Conservation (phyloP, 306 rosid genomes). For the Spatholobus suberectus region DNA sequence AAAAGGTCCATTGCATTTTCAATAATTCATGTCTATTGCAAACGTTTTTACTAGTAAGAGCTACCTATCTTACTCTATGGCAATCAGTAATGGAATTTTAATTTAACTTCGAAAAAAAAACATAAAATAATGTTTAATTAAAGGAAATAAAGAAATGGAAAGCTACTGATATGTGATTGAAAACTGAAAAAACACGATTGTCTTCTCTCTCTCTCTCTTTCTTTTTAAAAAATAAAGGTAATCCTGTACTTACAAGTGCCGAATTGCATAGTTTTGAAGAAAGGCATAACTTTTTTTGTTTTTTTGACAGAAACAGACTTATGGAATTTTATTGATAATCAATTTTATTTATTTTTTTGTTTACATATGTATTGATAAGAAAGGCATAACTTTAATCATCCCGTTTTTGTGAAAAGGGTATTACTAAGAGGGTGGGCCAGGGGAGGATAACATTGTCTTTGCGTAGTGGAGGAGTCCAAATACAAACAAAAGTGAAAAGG, state of each 20-base stretch:
- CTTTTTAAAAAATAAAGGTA: neutral
- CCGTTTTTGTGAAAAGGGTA: neutral
- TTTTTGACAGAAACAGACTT: too few species aligned
- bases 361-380: too few species aligned
- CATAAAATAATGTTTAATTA: neutral
- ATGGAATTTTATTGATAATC: too few species aligned
- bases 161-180: neutral
- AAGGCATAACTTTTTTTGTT: conserved; percentile 62
- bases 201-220: neutral
- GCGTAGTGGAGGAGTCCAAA: conserved; percentile 48
- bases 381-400: conserved; percentile 56
- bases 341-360: too few species aligned
- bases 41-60: neutral
- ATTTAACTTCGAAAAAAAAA: neutral
- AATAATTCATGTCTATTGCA: neutral
- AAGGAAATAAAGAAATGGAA: neutral
- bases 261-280: conserved; percentile 45
- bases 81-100: neutral
- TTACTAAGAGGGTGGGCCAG: neutral
- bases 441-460: conserved; percentile 47
- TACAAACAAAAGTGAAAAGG: conserved; percentile 41
- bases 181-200: neutral
- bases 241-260: neutral
- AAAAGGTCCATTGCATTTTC: neutral
- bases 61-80: neutral